These are phyloP conservation scores for Castanea sativa DNA, from an alignment of 306 rosid species.

Conservation along the genomic window DNA sequence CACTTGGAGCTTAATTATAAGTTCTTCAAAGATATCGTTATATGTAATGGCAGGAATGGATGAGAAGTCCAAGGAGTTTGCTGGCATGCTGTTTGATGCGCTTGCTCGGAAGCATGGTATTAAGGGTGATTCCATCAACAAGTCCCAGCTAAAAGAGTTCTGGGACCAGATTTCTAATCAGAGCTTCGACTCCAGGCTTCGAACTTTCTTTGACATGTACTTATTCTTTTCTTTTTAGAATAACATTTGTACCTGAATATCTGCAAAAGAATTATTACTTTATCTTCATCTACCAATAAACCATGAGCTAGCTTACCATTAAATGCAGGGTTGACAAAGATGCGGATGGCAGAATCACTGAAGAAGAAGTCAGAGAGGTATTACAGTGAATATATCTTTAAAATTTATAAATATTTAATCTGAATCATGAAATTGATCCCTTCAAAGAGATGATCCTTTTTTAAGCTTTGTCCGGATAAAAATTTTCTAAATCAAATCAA, in stretches of 20 bases:
- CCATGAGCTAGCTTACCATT: slow-evolving; percentile 5
- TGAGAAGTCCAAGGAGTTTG: slow-evolving; percentile 60
- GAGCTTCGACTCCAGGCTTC: slow-evolving; percentile 64
- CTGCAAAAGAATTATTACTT: not conserved
- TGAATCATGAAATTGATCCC: too few species aligned
- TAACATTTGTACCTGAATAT: not conserved
- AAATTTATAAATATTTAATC: too few species aligned
- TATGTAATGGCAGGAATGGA: slow-evolving; percentile 51
- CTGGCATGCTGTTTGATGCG: slow-evolving; percentile 58
- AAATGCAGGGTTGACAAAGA: slow-evolving; percentile 69
- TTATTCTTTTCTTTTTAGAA: not conserved
- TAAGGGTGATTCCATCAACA: slow-evolving; percentile 42
- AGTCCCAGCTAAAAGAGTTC: slow-evolving; percentile 57
- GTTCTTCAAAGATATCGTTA: slow-evolving; percentile 4
- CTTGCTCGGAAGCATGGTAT: slow-evolving; percentile 45
- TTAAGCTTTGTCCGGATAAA: not conserved
- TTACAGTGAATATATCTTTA: not conserved
- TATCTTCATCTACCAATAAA: not conserved
- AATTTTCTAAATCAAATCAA: slow-evolving; percentile 9
- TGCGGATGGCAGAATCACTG: slow-evolving; percentile 69
- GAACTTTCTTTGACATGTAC: slow-evolving; percentile 73
- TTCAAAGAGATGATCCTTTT: too few species aligned
- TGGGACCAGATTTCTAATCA: slow-evolving; percentile 73
- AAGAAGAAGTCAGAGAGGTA: slow-evolving; percentile 64
- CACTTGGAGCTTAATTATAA: not conserved